Conservation (phyloP, 805 yeast species). For the Cyberlindnera misumaiensis region DNA sequence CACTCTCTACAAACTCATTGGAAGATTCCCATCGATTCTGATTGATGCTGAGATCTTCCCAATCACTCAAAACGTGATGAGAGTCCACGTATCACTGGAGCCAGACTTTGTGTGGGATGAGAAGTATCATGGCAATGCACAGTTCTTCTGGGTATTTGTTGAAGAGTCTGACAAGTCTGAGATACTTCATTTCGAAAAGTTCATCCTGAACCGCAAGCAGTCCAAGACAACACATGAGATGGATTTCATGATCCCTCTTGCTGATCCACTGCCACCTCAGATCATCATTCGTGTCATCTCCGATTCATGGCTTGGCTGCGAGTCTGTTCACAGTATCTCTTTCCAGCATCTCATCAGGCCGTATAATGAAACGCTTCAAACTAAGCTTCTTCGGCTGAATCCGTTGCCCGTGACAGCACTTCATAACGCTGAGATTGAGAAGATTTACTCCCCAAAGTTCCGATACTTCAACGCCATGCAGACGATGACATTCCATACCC, state of each 20-base stretch:
- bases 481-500: constrained; percentile 89
- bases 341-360: constrained; percentile 90
- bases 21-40: constrained; percentile 69
- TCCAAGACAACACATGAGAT: constrained; percentile 54
- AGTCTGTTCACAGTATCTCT: constrained; percentile 66
- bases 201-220: constrained; percentile 57
- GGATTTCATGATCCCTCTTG: constrained; percentile 88
- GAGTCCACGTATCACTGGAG: constrained; percentile 62
- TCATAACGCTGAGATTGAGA: constrained; percentile 59
- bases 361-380: constrained; percentile 76
- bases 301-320: constrained; percentile 88
- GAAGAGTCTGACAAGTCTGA: constrained; percentile 74
- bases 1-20: constrained; percentile 50
- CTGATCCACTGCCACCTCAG: constrained; percentile 89
- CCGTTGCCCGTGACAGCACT: constrained; percentile 84
- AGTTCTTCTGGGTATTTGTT: constrained; percentile 87
- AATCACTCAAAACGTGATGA: constrained; percentile 76
- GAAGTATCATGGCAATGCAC: constrained; percentile 72
- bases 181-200: constrained; percentile 76
- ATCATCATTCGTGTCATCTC: constrained; percentile 72
- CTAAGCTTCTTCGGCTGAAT: constrained; percentile 70
- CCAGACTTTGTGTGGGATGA: constrained; percentile 87
- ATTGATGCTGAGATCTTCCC: constrained; percentile 83
- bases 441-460: constrained; percentile 61
- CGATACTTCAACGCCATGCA: constrained; percentile 97